Conservation (phyloP, 768 basidiomycete species). For the Lactifluus volemus region DNA sequence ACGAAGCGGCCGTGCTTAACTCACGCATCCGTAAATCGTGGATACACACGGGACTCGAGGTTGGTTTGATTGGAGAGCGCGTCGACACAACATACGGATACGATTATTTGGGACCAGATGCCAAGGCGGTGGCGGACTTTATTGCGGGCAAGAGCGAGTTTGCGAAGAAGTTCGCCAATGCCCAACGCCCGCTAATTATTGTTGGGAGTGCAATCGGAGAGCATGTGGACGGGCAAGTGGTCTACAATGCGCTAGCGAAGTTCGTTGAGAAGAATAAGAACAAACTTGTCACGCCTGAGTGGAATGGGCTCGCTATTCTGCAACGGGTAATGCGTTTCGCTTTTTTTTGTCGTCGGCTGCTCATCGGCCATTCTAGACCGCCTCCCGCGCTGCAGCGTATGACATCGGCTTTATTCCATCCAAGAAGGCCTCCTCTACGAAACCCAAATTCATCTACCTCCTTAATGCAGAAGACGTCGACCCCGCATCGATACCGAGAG, state of each 20-base stretch:
- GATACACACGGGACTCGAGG: constrained; percentile 78
- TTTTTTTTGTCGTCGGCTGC: not conserved
- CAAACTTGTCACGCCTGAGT: constrained; percentile 74
- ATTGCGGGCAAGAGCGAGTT: constrained; percentile 71
- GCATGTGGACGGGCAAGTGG: constrained; percentile 73
- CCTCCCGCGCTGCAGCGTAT: constrained; percentile 89
- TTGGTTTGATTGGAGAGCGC: constrained; percentile 85
- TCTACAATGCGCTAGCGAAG: constrained; percentile 67
- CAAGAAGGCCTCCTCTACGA: constrained; percentile 58
- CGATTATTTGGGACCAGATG: constrained; percentile 75
- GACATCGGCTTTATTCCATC: constrained; percentile 92
- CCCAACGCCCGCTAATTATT: constrained; percentile 88
- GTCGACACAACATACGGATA: constrained; percentile 91
- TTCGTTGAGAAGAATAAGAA: constrained; percentile 73
- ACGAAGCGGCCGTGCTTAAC: constrained; percentile 96
- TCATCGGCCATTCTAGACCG: constrained; percentile 41
- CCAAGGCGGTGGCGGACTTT: constrained; percentile 70
- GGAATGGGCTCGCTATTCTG: constrained; percentile 91
- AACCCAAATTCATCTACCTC: constrained; percentile 93
- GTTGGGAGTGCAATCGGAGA: constrained; percentile 84
- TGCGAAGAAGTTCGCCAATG: constrained; percentile 77
- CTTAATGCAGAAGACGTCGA: constrained; percentile 94
- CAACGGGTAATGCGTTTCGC: constrained; percentile 62
- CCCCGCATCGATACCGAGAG: constrained; percentile 75
- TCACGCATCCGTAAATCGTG: constrained; percentile 94